phyloP scores from a whole-genome alignment of 1,284 basidiomycete species.

The Lignosus rhinocerotis region DNA sequence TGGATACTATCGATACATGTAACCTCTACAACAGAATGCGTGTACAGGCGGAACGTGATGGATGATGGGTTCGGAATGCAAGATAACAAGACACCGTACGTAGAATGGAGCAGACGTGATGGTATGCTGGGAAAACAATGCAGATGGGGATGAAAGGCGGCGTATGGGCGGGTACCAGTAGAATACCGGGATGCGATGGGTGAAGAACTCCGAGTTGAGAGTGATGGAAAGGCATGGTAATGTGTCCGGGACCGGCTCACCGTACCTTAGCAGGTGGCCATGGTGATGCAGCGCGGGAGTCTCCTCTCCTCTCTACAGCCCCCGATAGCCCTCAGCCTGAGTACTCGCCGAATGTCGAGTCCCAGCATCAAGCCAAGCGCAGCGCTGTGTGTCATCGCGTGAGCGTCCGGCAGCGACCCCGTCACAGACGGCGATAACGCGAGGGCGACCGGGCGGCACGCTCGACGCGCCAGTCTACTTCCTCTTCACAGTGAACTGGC shows the following conservation, averaged over 20 bases:
- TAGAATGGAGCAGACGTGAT: neutral
- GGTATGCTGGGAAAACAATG: conserved; percentile 1
- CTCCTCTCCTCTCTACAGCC: neutral
- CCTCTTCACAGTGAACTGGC: conserved; percentile 13
- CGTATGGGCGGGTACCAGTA: neutral
- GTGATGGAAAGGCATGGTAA: neutral
- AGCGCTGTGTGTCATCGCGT: neutral
- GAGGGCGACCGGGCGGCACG: too few species aligned
- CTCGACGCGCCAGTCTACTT: neutral
- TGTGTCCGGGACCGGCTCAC: neutral
- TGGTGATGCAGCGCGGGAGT: neutral
- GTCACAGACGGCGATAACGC: conserved; percentile 9
- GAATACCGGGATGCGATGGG: conserved; percentile 11
- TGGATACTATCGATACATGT: conserved; percentile 24
- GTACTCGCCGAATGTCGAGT: neutral
- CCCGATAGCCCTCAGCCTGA: neutral
- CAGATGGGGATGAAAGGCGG: neutral
- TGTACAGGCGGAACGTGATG: conserved; percentile 3
- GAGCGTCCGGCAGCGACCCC: neutral
- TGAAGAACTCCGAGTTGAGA: neutral
- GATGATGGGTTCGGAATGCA: neutral
- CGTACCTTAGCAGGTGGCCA: neutral
- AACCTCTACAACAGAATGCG: conserved; percentile 16
- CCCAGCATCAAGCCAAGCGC: neutral
- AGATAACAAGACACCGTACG: conserved; percentile 1